Evolutionary conservation across 176 grass and related monocot species (phyloP), one percentile per base, ranked within the genome.

Genomic region (Phyllostachys edulis): DNA sequence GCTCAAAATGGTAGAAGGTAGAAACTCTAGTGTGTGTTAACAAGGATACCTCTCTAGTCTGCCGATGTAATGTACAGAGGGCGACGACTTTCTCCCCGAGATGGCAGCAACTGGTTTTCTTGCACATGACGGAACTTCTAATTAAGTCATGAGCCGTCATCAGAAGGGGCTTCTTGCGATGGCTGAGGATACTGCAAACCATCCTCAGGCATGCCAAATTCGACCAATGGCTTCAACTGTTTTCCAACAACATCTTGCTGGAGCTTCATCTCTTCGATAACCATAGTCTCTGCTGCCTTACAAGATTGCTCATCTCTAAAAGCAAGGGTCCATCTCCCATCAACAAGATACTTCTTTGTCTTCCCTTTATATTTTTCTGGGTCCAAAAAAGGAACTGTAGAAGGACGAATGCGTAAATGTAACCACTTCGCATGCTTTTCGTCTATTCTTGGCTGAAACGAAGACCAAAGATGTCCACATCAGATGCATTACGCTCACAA

Each of bases 281-380:
- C 84, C 93, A 96, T 96, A 46, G 80, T 70, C 78, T 91, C 75
- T 20, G 97, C 93, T 67, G 76, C 78, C 78, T 92, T 89, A 65
- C 97, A 96, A 50, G 84, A 71, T 71, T 99, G 88, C 77, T 94
- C 89, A 71, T 90, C 90, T 67, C 71, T 91, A 66, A 96, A 99
- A 70, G 97, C 97, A 63, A 99, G 91, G 15, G 93, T 99, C 97
- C 97, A 99, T 75, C 97, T 90, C 52, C 97, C 97, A 83, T 96
- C 93, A 75, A 99, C 93, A 75, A 99, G 91, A 84, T 89, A 70
- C 88, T 96, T 94, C n/a, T 78, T 60, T 71, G 93, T 82, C 38
- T 85, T 90, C 8, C 71, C 54, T 88, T 90, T 83, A 72, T 76
- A 84, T 69, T 94, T 99, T 46, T 70, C 76, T 13, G 90, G 84